Percentiles rank a stretch among this genome's conserved stretches.
These are phyloP conservation scores for Mortierella claussenii DNA, from an alignment of 192 early-diverging fungal genomes.

Conservation along the genomic window DNA sequence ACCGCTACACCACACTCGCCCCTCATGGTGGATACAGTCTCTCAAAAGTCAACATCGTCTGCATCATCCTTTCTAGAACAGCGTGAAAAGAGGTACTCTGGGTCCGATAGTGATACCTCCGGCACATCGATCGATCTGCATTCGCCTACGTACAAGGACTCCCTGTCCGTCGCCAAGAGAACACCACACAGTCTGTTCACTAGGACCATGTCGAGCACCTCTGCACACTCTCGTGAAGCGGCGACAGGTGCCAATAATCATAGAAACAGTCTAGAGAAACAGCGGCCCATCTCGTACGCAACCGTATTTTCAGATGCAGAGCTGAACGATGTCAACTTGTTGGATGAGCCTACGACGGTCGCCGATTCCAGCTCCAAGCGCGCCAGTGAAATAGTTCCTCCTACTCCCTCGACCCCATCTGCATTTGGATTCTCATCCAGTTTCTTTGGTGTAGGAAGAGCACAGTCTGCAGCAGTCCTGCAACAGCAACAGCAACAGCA, in stretches of 20 bases:
- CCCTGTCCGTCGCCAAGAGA: conserved; percentile 3
- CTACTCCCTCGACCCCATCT: conserved; percentile 31
- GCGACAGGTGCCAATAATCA: background rate
- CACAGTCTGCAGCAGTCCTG: conserved; percentile 9
- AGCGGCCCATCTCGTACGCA: conserved; percentile 43
- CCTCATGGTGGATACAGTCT: conserved; percentile 32
- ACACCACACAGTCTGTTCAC: conserved; percentile 18
- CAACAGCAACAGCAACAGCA: background rate
- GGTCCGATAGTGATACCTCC: conserved; percentile 46
- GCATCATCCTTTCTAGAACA: conserved; percentile 21
- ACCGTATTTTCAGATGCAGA: conserved; percentile 55
- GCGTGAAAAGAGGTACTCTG: conserved; percentile 33
- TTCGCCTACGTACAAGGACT: conserved; percentile 33
- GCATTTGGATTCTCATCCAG: conserved; percentile 38
- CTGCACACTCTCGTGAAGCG: background rate
- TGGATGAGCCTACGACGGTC: conserved; percentile 37
- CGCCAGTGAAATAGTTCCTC: conserved; percentile 27
- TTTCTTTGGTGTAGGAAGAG: conserved; percentile 19
- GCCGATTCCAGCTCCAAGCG: too few relatives aligned
- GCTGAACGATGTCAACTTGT: conserved; percentile 55
- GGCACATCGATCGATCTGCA: conserved; percentile 48
- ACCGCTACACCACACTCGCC: background rate
- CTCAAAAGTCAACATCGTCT: conserved; percentile 47
- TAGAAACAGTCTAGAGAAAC: conserved; percentile 16
- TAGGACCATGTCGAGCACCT: conserved; percentile 23